These are phyloP conservation scores for Huntiella moniliformis DNA, from an alignment of 2,329 filamentous ascomycete genomes.

Conservation along the genomic window DNA sequence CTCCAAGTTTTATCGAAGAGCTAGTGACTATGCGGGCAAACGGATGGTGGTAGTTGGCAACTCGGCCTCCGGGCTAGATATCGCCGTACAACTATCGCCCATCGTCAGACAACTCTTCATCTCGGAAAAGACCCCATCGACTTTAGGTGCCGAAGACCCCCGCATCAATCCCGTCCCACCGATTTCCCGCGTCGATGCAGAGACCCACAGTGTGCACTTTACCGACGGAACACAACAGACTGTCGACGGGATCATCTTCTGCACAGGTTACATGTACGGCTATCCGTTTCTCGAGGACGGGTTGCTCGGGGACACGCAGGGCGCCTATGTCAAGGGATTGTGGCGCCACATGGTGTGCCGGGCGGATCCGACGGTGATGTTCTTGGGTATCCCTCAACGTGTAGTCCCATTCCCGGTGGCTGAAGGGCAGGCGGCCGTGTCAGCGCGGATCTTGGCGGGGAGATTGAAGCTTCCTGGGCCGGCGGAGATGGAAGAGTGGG, in stretches of 20 bases:
- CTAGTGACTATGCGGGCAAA: slow-evolving; percentile 29
- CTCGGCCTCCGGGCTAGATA: slow-evolving; percentile 46
- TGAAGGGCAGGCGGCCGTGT: slow-evolving; percentile 48
- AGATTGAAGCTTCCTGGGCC: slow-evolving; percentile 29
- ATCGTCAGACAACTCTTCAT: slow-evolving; percentile 24
- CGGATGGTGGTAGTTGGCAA: slow-evolving; percentile 43
- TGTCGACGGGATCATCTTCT: slow-evolving; percentile 46
- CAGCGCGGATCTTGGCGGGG: slow-evolving; percentile 38
- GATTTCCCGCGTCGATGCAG: slow-evolving; percentile 26
- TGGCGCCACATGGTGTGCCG: slow-evolving; percentile 40
- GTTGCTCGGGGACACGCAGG: slow-evolving; percentile 29
- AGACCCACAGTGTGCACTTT: slow-evolving; percentile 30
- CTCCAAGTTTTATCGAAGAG: slow-evolving; percentile 33
- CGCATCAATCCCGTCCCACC: slow-evolving; percentile 28
- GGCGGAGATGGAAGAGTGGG: slow-evolving; percentile 35
- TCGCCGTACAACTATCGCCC: slow-evolving; percentile 33
- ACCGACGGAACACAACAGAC: slow-evolving; percentile 33
- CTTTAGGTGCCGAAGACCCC: slow-evolving; percentile 24
- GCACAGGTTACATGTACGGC: slow-evolving; percentile 47
- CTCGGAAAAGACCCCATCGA: background rate
- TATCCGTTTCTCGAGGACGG: slow-evolving; percentile 35
- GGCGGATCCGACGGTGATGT: slow-evolving; percentile 34
- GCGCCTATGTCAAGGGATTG: slow-evolving; percentile 31
- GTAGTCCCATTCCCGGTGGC: slow-evolving; percentile 50
- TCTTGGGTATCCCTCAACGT: slow-evolving; percentile 32